phyloP scores from a whole-genome alignment of 1,284 basidiomycete species.

The Sporisorium sorghi region DNA sequence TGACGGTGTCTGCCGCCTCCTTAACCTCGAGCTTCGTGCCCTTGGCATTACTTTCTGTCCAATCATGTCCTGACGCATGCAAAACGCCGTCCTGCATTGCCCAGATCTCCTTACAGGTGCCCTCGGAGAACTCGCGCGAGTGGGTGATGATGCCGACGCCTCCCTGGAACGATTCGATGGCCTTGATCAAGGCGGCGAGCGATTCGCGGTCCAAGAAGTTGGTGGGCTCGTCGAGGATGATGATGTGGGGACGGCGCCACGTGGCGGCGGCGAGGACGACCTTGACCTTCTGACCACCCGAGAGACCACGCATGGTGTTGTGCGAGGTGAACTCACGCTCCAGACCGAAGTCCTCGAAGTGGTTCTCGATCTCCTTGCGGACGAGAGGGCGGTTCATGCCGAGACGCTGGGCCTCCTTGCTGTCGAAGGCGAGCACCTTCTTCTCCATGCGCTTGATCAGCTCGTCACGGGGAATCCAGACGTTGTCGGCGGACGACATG shows the following conservation, averaged over 20 bases:
- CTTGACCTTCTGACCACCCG: constrained; percentile 70
- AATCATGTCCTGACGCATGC: constrained; percentile 76
- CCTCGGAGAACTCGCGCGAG: constrained; percentile 67
- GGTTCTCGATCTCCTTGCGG: constrained; percentile 69
- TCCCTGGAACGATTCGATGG: constrained; percentile 68
- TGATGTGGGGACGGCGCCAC: constrained; percentile 69
- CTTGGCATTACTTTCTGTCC: constrained; percentile 84
- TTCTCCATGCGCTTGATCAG: constrained; percentile 67
- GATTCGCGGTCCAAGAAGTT: constrained; percentile 70
- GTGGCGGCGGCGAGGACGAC: constrained; percentile 69
- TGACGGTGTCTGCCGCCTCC: constrained; percentile 61
- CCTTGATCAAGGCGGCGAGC: constrained; percentile 68
- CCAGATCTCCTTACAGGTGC: constrained; percentile 68
- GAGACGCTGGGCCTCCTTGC: constrained; percentile 65
- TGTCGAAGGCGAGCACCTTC: constrained; percentile 66
- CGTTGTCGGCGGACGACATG: constrained; percentile 69
- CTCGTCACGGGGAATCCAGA: constrained; percentile 66
- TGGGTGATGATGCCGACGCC: constrained; percentile 69
- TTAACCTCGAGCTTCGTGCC: constrained; percentile 64
- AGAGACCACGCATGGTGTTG: constrained; percentile 70
- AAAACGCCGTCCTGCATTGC: constrained; percentile 64
- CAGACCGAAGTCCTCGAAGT: constrained; percentile 69
- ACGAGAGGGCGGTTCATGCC: constrained; percentile 68
- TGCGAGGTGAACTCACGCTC: constrained; percentile 69
- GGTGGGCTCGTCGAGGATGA: constrained; percentile 69